Percentiles rank a stretch among this genome's conserved stretches.
phyloP scores from a whole-genome alignment of 139 green algal genomes.

The Picochlorum sp. region DNA sequence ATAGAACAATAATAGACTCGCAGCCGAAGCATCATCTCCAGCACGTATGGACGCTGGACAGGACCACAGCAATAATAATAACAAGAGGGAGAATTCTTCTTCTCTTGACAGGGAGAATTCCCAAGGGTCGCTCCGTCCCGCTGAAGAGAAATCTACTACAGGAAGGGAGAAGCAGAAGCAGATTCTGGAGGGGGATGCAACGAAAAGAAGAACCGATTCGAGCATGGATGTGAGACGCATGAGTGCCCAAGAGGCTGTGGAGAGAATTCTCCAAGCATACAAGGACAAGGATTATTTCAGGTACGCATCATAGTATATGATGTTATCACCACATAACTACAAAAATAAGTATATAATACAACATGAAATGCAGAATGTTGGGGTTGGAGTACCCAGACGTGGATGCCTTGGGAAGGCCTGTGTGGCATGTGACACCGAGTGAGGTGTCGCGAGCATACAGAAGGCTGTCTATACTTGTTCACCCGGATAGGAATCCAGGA shows the following conservation, averaged over 20 bases:
- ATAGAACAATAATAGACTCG: too few species aligned
- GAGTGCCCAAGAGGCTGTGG: constrained; percentile 37
- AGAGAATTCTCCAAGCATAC: constrained; percentile 49
- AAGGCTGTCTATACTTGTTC: constrained; percentile 63
- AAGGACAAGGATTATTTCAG: constrained; percentile 68
- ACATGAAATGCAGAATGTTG: constrained; percentile 27
- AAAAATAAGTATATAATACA: not conserved
- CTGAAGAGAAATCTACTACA: too few species aligned
- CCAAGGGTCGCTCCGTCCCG: too few species aligned
- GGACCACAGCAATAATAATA: too few species aligned
- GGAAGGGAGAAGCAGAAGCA: not conserved
- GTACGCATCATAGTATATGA: not conserved
- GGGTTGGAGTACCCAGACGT: constrained; percentile 47
- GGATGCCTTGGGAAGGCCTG: constrained; percentile 51
- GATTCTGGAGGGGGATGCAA: not conserved
- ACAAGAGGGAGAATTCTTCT: too few species aligned
- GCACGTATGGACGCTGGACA: too few species aligned
- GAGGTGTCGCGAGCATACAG: constrained; percentile 62
- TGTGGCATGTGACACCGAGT: constrained; percentile 39
- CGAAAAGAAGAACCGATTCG: not conserved
- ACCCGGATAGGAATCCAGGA: constrained; percentile 67
- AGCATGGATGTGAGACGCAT: constrained; percentile 13
- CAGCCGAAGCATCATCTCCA: too few species aligned
- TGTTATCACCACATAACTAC: not conserved
- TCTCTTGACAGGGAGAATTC: too few species aligned